phyloP scores from a whole-genome alignment of 116 monocot species.

The Phalaenopsis hybrid region DNA sequence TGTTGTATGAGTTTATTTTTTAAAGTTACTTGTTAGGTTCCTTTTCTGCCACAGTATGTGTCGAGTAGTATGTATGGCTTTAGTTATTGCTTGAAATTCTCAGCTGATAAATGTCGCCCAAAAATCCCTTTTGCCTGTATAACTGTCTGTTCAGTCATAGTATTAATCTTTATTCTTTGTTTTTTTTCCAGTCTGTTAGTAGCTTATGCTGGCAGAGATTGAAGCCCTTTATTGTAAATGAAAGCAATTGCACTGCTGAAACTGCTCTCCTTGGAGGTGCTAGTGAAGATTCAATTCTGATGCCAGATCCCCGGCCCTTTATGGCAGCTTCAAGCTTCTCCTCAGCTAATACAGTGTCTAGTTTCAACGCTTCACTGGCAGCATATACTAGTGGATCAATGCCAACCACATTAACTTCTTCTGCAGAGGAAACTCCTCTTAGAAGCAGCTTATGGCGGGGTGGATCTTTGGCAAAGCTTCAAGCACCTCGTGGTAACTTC shows the following conservation, averaged over 20 bases:
- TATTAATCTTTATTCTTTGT: background rate
- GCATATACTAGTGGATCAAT: constrained; percentile 27
- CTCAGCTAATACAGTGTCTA: constrained; percentile 15
- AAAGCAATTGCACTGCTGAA: constrained; percentile 65
- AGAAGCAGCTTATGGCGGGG: constrained; percentile 35
- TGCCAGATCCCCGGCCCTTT: constrained; percentile 95
- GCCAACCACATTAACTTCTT: constrained; percentile 20
- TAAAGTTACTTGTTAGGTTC: too few species aligned
- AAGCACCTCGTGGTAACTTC: constrained; percentile 42
- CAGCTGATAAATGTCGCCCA: background rate
- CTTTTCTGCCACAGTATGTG: too few species aligned
- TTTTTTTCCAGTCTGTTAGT: constrained; percentile 57
- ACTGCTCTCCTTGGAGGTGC: constrained; percentile 76
- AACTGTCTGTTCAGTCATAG: background rate
- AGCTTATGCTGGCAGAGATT: constrained; percentile 93
- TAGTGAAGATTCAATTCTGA: constrained; percentile 76
- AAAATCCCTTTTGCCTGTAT: background rate
- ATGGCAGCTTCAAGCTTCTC: constrained; percentile 25
- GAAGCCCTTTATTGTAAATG: constrained; percentile 73
- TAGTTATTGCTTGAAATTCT: background rate
- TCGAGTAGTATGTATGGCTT: background rate
- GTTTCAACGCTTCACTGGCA: constrained; percentile 32
- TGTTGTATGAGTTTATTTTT: too few species aligned
- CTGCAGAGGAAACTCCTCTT: constrained; percentile 59
- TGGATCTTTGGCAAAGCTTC: constrained; percentile 59